A percentile compares a stretch with the other conserved stretches of the same genome.
Evolutionary conservation across 441 rosid species (phyloP).

Genomic region (Jatropha multifida): DNA sequence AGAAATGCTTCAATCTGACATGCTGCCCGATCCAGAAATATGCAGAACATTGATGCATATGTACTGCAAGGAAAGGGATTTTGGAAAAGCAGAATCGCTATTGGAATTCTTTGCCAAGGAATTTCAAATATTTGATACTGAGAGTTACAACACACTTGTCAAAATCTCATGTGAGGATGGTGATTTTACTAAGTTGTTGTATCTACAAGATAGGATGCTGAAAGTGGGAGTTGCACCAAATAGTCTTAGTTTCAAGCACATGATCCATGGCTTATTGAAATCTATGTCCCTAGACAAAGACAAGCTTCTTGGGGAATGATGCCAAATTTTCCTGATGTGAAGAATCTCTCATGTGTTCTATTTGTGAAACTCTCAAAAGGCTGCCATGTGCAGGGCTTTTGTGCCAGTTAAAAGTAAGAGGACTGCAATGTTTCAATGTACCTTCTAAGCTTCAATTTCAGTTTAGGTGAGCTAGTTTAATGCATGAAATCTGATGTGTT

Average conservation of each 20-base stretch:
- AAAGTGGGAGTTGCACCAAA: slow-evolving; percentile 70
- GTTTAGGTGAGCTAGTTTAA: neutral
- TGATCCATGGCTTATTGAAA: slow-evolving; percentile 45
- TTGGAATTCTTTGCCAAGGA: slow-evolving; percentile 54
- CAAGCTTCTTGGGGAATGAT: slow-evolving; percentile 19
- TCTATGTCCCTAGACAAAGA: slow-evolving; percentile 16
- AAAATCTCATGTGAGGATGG: slow-evolving; percentile 39
- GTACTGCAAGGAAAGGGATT: slow-evolving; percentile 50
- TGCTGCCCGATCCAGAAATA: slow-evolving; percentile 51
- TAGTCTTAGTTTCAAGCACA: slow-evolving; percentile 49
- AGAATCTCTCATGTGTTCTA: neutral
- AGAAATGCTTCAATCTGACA: slow-evolving; percentile 54
- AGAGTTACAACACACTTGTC: slow-evolving; percentile 59
- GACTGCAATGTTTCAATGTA: neutral
- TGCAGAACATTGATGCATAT: slow-evolving; percentile 54
- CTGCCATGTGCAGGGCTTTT: neutral
- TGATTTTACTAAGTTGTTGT: slow-evolving; percentile 43
- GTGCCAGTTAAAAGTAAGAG: too few relatives aligned
- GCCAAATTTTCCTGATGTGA: neutral
- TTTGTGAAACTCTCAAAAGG: neutral
- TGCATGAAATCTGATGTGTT: neutral
- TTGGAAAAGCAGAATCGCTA: slow-evolving; percentile 55
- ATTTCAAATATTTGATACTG: slow-evolving; percentile 52
- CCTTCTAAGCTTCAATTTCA: neutral
- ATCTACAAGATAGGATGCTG: slow-evolving; percentile 63